These are phyloP conservation scores for Vicia faba DNA, from an alignment of 306 rosid species.

Conservation along the genomic window DNA sequence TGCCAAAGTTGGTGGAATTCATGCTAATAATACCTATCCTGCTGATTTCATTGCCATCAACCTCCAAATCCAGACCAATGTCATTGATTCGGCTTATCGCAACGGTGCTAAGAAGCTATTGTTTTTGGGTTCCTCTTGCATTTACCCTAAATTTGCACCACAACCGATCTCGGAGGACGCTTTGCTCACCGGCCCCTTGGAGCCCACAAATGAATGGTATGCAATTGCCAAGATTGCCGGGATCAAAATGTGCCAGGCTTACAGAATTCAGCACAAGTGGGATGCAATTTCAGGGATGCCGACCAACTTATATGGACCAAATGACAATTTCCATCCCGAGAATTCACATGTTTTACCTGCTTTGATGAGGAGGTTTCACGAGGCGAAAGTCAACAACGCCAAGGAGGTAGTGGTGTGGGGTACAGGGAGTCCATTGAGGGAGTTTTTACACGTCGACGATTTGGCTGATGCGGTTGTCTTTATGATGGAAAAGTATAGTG, in stretches of 20 bases:
- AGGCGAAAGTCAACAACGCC: conserved; percentile 71
- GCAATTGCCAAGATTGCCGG: conserved; percentile 96
- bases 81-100: conserved; percentile 76
- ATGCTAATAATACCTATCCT: conserved; percentile 92
- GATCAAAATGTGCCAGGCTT: conserved; percentile 95
- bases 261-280: conserved; percentile 77
- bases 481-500: conserved; percentile 78
- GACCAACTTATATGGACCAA: conserved; percentile 81
- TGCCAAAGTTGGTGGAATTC: conserved; percentile 97
- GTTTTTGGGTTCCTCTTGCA: conserved; percentile 91
- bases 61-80: conserved; percentile 92
- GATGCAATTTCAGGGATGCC: conserved; percentile 99
- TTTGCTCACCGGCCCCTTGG: conserved; percentile 78
- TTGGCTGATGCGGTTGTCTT: conserved; percentile 78
- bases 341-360: conserved; percentile 94
- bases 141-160: conserved; percentile 94
- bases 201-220: conserved; percentile 98
- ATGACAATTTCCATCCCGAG: conserved; percentile 88
- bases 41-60: conserved; percentile 86
- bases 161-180: conserved; percentile 88
- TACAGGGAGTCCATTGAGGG: conserved; percentile 87
- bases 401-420: conserved; percentile 99
- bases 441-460: conserved; percentile 92
- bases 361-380: conserved; percentile 90
- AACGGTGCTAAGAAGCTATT: conserved; percentile 71